Percentiles rank a stretch among this genome's conserved stretches.
These are phyloP conservation scores for Asterochloris erici DNA, from an alignment of 139 green algal species.

Conservation along the genomic window DNA sequence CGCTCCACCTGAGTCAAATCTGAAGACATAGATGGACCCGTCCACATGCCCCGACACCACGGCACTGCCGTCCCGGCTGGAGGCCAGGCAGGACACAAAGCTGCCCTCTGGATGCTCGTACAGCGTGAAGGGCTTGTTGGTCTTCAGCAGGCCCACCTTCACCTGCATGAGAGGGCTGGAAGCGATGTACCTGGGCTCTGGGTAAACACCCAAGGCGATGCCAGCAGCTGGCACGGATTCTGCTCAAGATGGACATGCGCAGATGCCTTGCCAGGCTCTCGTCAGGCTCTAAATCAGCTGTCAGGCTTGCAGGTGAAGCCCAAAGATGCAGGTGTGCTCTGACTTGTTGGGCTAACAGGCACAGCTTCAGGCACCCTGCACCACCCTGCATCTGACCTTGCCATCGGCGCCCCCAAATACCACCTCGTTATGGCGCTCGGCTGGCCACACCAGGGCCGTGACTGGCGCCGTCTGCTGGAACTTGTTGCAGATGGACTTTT, in stretches of 20 bases:
- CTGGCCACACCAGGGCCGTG: constrained; percentile 67
- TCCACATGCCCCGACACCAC: constrained; percentile 69
- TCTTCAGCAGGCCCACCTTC: constrained; percentile 60
- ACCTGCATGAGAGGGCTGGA: constrained; percentile 10
- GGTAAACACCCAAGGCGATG: too few relatives aligned
- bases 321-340: too few relatives aligned
- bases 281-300: too few relatives aligned
- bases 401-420: constrained; percentile 74
- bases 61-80: constrained; percentile 50
- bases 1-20: constrained; percentile 37
- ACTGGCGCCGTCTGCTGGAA: constrained; percentile 57
- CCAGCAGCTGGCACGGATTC: too few relatives aligned
- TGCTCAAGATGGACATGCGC: too few relatives aligned
- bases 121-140: constrained; percentile 71
- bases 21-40: constrained; percentile 67
- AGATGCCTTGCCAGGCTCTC: too few relatives aligned
- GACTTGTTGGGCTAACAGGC: too few relatives aligned
- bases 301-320: too few relatives aligned
- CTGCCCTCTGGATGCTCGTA: constrained; percentile 64
- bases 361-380: neutral
- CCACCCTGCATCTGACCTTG: constrained; percentile 40
- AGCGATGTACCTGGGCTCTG: too few relatives aligned
- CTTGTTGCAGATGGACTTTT: constrained; percentile 91
- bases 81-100: constrained; percentile 60
- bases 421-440: constrained; percentile 49